Base-by-base conservation (phyloP, 768 basidiomycete species). In the Lyophyllum shimeji region DNA sequence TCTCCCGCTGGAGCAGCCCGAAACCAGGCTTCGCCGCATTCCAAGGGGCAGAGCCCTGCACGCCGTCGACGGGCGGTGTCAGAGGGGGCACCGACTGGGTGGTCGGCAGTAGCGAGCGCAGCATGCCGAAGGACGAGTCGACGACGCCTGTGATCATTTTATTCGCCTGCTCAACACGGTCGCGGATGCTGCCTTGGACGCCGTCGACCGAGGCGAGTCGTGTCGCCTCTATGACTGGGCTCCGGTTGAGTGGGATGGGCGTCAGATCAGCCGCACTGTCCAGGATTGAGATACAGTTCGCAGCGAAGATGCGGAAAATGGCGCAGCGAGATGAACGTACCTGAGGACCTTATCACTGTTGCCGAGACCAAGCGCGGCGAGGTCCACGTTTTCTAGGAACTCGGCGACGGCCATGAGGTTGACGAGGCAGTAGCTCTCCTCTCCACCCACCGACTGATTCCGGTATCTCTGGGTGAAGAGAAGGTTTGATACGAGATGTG, bases 351-450 rank as follows among this genome's bases (percentile, higher is more conserved):
- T 73, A 48, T 83, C 82, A 31, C 79, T 80, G 50, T 86, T 84
- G 6, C 80, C 83, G 6, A 93, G 71, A 4, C 80, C 81, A n/a
- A 82, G 62, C 20, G 74, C 77, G 62, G 81, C 87, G 53, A 97
- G 76, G 72, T 98, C 94, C 33, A 98, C 93, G 66, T 95, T 92
- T 73, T 96, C 94, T 50, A 98, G 76, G 69, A 98, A 99, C 67
- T 98, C 95, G 1, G 91, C 92, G 5, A 96, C 95, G 11, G 96
- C 96, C 78, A 95, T 85, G 37, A 97, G 76, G 70, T 97, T 98
- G 69, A 98, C 90, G 39, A 96, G 79, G 56, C 95, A 98, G 64
- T 95, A 99, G 46, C 85, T 87, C 64, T 93, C 91, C 65, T 98
- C 94, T 2, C 95, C 95, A 0, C 86, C 84, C 2, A 82, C 66